Conservation (phyloP, 345 rosid genomes). For the Gynandropsis gynandra region DNA sequence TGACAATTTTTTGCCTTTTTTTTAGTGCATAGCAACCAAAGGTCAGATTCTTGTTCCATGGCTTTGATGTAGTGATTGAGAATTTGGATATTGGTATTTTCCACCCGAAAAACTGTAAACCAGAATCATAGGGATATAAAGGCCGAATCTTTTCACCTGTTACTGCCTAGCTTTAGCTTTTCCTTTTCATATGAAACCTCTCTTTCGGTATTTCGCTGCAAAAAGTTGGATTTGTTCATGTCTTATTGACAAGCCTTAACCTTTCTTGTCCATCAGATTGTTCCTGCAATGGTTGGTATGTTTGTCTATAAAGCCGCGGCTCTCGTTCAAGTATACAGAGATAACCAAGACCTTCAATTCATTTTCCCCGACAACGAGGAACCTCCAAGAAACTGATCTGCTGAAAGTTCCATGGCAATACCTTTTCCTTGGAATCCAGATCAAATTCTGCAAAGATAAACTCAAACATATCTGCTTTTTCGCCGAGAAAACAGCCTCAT, state of each 20-base stretch:
- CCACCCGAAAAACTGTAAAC: no score
- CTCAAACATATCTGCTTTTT: no score
- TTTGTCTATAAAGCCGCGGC: constrained; percentile 95
- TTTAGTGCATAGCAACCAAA: no score
- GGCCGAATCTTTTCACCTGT: no score
- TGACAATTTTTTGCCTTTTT: no score
- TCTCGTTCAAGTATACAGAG: constrained; percentile 87
- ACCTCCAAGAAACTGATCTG: not conserved
- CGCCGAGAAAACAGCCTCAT: no score
- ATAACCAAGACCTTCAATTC: constrained; percentile 70
- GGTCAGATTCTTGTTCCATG: no score
- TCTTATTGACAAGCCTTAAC: constrained; percentile 9
- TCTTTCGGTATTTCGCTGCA: not conserved
- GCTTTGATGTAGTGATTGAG: no score
- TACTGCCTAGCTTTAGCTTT: not conserved
- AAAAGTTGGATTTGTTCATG: not conserved
- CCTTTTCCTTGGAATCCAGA: no score
- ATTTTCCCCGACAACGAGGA: constrained; percentile 55
- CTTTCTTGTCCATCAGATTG: constrained; percentile 38
- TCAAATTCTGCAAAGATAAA: no score
- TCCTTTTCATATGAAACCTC: not conserved
- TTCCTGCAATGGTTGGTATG: constrained; percentile 87
- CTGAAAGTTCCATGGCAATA: not conserved
- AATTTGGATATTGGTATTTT: no score
- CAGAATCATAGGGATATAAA: no score